These are phyloP conservation scores for Amanita phalloides DNA, from an alignment of 768 basidiomycete genomes.

Conservation along the genomic window DNA sequence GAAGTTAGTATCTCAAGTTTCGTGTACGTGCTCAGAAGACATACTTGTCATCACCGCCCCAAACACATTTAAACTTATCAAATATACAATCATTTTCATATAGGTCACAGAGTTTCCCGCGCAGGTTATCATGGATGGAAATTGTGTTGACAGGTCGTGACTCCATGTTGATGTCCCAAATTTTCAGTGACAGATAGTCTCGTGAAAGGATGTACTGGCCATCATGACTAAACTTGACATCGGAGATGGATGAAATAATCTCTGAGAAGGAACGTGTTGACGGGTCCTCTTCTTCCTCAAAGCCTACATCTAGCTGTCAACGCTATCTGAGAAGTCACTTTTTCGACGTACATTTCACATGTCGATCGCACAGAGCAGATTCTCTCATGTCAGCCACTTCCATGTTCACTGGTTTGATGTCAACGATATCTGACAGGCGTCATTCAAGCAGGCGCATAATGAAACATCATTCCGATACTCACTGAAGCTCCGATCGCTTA, in stretches of 20 bases:
- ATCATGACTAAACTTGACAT: conserved; percentile 98
- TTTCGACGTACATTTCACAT: conserved; percentile 78
- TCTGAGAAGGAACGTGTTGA: conserved; percentile 96
- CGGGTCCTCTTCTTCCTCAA: conserved; percentile 98
- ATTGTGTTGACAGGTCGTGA: conserved; percentile 93
- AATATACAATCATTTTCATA: conserved; percentile 99
- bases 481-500: conserved; percentile 99
- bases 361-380: conserved; percentile 89
- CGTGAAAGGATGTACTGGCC: conserved; percentile 94
- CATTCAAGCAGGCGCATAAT: neutral
- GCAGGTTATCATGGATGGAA: conserved; percentile 95
- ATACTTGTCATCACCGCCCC: conserved; percentile 92
- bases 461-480: conserved; percentile 22
- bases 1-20: conserved; percentile 3
- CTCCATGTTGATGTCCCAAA: conserved; percentile 99
- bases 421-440: conserved; percentile 76
- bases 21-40: conserved; percentile 23
- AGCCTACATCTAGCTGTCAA: conserved; percentile 44
- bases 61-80: conserved; percentile 99
- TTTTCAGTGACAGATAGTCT: conserved; percentile 96
- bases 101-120: conserved; percentile 94
- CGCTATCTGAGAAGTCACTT: conserved; percentile 7
- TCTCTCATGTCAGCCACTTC: conserved; percentile 99
- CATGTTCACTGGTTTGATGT: conserved; percentile 99
- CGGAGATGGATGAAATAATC: conserved; percentile 98